Evolutionary conservation across 352 stramenopile genomes (phyloP).

Genomic region (Pythium rhizo-oryzae): DNA sequence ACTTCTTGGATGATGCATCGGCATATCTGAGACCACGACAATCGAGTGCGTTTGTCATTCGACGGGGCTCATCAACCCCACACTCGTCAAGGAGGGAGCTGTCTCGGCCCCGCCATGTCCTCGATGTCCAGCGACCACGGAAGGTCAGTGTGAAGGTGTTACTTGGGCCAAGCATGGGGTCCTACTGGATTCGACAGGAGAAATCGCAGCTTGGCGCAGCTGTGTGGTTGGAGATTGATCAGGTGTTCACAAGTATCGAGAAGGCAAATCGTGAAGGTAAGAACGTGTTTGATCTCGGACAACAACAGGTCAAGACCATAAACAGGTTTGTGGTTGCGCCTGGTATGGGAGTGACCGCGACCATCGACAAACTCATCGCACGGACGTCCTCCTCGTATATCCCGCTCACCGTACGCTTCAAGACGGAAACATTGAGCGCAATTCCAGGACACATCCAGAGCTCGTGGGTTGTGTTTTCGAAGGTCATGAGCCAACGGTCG

Average conservation of each 20-base stretch:
- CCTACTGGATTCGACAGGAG: slow-evolving; percentile 42
- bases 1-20: slow-evolving; percentile 42
- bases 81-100: neutral
- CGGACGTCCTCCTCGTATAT: slow-evolving; percentile 49
- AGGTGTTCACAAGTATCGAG: slow-evolving; percentile 62
- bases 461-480: slow-evolving; percentile 54
- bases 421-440: slow-evolving; percentile 36
- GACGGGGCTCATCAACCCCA: neutral
- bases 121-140: neutral
- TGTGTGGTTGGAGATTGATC: slow-evolving; percentile 54
- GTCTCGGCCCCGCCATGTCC: neutral
- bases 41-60: neutral
- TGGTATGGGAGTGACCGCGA: slow-evolving; percentile 59
- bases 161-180: slow-evolving; percentile 61
- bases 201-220: neutral
- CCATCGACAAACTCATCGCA: slow-evolving; percentile 56
- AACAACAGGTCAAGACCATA: slow-evolving; percentile 25
- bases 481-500: slow-evolving; percentile 41
- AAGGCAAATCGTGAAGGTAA: slow-evolving; percentile 36
- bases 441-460: slow-evolving; percentile 45
- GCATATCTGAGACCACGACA: neutral
- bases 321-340: slow-evolving; percentile 45
- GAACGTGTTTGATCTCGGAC: neutral
- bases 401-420: slow-evolving; percentile 47
- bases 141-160: slow-evolving; percentile 51